Conservation (phyloP, 441 rosid genomes). For the Theobroma grandiflorum region DNA sequence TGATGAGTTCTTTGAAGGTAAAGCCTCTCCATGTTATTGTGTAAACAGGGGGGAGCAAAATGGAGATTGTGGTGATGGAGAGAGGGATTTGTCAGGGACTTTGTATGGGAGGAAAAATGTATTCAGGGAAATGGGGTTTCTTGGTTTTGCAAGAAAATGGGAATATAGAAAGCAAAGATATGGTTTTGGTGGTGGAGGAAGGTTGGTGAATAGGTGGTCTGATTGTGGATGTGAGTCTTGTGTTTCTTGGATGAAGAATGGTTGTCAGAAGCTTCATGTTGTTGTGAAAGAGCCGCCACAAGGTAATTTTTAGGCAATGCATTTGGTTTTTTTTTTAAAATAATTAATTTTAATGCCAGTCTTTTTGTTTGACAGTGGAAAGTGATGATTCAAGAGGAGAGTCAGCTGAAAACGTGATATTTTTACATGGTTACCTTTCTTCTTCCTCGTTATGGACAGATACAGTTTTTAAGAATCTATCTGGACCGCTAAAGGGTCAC, state of each 20-base stretch:
- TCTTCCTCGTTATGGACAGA: constrained; percentile 84
- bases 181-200: constrained; percentile 17
- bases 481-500: constrained; percentile 36
- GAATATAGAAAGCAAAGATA: constrained; percentile 29
- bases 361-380: constrained; percentile 35
- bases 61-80: constrained; percentile 26
- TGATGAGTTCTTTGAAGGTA: constrained; percentile 67
- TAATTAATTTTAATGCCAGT: background rate
- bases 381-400: constrained; percentile 29
- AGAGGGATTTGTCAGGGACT: constrained; percentile 58
- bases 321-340: background rate
- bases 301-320: constrained; percentile 41
- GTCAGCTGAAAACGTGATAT: constrained; percentile 66
- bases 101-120: constrained; percentile 60
- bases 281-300: constrained; percentile 55
- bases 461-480: constrained; percentile 61
- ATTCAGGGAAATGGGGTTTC: constrained; percentile 59
- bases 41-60: constrained; percentile 22
- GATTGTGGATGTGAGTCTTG: constrained; percentile 81
- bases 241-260: constrained; percentile 58
- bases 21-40: constrained; percentile 56
- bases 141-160: constrained; percentile 43
- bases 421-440: constrained; percentile 75
- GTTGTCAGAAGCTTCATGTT: constrained; percentile 54
- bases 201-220: constrained; percentile 59